A percentile compares a stretch with the other conserved stretches of the same genome.
Evolutionary conservation across 139 green algal species (phyloP).

Genomic region (Auxenochlorella pyrenoidosa): DNA sequence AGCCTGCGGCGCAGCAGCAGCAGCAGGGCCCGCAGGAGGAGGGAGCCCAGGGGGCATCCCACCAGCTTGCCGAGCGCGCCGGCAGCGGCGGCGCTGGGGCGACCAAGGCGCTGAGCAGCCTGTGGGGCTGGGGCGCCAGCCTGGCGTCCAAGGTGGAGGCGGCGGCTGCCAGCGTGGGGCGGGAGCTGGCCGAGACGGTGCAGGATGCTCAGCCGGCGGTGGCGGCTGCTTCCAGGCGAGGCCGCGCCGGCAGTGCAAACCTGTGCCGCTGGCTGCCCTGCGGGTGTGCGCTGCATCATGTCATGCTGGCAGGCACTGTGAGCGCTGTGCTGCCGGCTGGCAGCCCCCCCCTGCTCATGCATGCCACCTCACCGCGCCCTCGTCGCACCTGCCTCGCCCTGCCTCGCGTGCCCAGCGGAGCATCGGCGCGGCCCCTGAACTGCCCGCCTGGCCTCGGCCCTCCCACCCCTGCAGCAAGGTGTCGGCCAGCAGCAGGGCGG

Average conservation of each 20-base stretch:
- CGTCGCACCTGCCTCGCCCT: no score
- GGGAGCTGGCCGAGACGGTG: conserved; percentile 28
- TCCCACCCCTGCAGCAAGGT: conserved; percentile 15
- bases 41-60: neutral
- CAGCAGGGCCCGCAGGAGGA: neutral
- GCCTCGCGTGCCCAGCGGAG: neutral
- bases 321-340: neutral
- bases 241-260: no score
- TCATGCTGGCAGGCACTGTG: neutral
- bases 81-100: neutral
- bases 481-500: neutral
- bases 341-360: no score
- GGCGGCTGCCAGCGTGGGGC: conserved; percentile 1
- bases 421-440: neutral
- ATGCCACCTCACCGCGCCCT: no score
- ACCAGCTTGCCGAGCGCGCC: neutral
- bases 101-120: neutral
- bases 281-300: neutral
- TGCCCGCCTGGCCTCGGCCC: neutral
- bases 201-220: conserved; percentile 11
- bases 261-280: neutral
- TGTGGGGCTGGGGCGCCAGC: conserved; percentile 16
- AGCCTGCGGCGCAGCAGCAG: neutral
- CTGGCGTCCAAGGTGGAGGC: conserved; percentile 18
- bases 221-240: neutral